Evolutionary conservation across 2,329 filamentous ascomycete genomes (phyloP).

Genomic region (Talaromyces atroroseus): DNA sequence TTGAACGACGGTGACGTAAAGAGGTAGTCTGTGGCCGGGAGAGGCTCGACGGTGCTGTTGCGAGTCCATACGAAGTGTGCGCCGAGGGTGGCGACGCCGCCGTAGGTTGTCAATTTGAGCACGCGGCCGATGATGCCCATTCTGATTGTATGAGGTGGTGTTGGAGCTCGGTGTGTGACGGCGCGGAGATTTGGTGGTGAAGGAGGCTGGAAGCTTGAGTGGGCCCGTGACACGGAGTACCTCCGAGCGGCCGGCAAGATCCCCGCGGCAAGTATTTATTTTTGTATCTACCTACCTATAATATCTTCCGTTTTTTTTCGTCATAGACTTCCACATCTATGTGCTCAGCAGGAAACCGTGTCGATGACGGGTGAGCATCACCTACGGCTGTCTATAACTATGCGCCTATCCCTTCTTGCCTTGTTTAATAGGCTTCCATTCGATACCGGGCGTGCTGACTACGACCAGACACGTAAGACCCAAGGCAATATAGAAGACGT

Average conservation of each 20-base stretch:
- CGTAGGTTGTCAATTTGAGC: slow-evolving; percentile 41
- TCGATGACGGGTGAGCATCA: too few relatives aligned
- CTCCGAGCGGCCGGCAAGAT: neutral
- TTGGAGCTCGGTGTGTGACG: neutral
- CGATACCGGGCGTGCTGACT: neutral
- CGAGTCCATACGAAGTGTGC: slow-evolving; percentile 51
- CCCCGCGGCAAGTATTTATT: neutral
- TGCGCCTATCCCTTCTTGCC: neutral
- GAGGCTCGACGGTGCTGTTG: slow-evolving; percentile 53
- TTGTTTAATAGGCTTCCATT: neutral
- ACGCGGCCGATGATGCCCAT: slow-evolving; percentile 52
- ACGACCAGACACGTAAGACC: neutral
- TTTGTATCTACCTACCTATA: too few relatives aligned
- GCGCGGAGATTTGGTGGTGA: neutral
- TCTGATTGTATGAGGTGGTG: slow-evolving; percentile 2
- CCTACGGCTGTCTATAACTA: too few relatives aligned
- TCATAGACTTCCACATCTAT: too few relatives aligned
- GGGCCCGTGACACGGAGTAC: slow-evolving; percentile 4
- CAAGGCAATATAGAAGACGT: neutral
- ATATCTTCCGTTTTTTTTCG: too few relatives aligned
- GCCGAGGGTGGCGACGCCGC: slow-evolving; percentile 46
- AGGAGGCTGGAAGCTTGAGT: neutral
- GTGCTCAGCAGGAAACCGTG: too few relatives aligned
- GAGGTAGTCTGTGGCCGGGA: slow-evolving; percentile 56
- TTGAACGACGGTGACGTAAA: slow-evolving; percentile 54